A percentile compares a stretch with the other conserved stretches of the same genome.
Conservation (phyloP, 2,329 filamentous ascomycete species). For the Mycosphaerella sp. region DNA sequence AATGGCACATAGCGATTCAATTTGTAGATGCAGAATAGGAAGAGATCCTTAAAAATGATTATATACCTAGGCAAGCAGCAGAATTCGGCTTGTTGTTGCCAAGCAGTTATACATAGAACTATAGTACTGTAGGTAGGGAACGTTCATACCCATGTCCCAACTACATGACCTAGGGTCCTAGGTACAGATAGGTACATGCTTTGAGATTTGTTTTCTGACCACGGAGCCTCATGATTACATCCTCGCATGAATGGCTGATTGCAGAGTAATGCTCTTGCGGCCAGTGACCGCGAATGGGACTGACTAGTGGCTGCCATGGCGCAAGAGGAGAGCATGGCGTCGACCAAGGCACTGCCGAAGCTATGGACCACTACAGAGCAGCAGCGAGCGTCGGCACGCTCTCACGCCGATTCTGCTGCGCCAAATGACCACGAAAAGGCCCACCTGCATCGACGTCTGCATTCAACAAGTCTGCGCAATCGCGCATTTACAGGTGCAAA, state of each 20-base stretch:
- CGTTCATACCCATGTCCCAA: too few species aligned
- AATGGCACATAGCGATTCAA: constrained; percentile 25
- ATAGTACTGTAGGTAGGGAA: too few species aligned
- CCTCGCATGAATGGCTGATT: too few species aligned
- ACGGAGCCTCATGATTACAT: too few species aligned
- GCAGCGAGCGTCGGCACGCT: constrained; percentile 16
- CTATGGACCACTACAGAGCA: constrained; percentile 15
- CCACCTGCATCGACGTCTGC: constrained; percentile 19
- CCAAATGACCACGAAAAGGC: constrained; percentile 12
- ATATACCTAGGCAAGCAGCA: too few species aligned
- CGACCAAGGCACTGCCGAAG: constrained; percentile 17
- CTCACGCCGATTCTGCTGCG: constrained; percentile 18
- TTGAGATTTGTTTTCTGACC: too few species aligned
- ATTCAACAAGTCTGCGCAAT: constrained; percentile 21
- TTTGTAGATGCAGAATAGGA: constrained; percentile 20
- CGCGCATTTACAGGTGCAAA: constrained; percentile 19
- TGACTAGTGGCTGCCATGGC: background rate
- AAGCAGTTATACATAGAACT: too few species aligned
- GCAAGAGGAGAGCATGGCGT: constrained; percentile 1
- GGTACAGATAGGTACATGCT: too few species aligned
- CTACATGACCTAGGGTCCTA: too few species aligned
- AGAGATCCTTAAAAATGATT: too few species aligned
- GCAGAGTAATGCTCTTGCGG: background rate
- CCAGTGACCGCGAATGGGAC: background rate
- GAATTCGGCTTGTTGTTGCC: too few species aligned